Conservation (phyloP, 805 yeast genomes). For the Priceomyces medius region DNA sequence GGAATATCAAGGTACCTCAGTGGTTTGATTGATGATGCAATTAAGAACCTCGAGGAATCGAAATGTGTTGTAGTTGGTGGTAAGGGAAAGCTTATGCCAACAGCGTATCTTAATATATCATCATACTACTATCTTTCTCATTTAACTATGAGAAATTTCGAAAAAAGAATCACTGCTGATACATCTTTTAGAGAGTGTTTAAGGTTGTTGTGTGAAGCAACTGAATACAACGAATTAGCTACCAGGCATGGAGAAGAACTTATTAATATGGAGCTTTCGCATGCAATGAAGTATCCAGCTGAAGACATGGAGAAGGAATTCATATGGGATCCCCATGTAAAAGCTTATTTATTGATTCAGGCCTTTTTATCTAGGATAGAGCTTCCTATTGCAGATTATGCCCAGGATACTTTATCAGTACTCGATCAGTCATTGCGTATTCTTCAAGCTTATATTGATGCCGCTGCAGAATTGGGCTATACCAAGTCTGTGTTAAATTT, state of each 20-base stretch:
- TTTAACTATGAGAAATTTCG: slow-evolving; percentile 72
- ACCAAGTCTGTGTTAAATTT: slow-evolving; percentile 59
- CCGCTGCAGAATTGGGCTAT: slow-evolving; percentile 80
- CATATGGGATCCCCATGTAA: slow-evolving; percentile 87
- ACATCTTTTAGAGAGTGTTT: slow-evolving; percentile 62
- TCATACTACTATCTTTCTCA: slow-evolving; percentile 94
- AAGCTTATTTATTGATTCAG: slow-evolving; percentile 68
- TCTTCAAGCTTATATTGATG: slow-evolving; percentile 88
- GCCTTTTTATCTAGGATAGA: slow-evolving; percentile 71
- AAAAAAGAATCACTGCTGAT: slow-evolving; percentile 50
- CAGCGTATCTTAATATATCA: slow-evolving; percentile 80
- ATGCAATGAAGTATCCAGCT: slow-evolving; percentile 62
- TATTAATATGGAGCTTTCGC: slow-evolving; percentile 80
- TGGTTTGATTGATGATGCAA: slow-evolving; percentile 64
- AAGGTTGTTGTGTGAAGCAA: slow-evolving; percentile 56
- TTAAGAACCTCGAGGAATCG: slow-evolving; percentile 67
- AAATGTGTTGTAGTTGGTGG: slow-evolving; percentile 59
- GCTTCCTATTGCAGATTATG: slow-evolving; percentile 91
- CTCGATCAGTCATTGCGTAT: slow-evolving; percentile 93
- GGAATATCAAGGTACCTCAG: slow-evolving; percentile 62
- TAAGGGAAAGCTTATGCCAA: slow-evolving; percentile 54
- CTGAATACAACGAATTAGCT: slow-evolving; percentile 85
- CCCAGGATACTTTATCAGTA: slow-evolving; percentile 90
- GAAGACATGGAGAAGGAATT: slow-evolving; percentile 56
- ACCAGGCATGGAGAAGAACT: slow-evolving; percentile 91